Evolutionary conservation across 1,284 basidiomycete genomes (phyloP).

Genomic region (Exobasidium cylindrosporum): DNA sequence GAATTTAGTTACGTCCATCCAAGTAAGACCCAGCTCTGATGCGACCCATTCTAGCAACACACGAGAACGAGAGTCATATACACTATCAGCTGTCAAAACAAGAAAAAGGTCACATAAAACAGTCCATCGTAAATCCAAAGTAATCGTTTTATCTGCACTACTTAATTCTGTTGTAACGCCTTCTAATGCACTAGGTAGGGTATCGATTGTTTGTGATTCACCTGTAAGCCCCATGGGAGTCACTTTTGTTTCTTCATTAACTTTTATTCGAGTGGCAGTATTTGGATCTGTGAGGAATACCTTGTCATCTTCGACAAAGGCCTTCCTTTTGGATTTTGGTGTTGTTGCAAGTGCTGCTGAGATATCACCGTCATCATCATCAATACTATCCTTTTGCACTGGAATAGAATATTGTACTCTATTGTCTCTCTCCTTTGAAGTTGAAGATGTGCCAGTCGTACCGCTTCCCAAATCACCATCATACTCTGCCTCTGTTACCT

Average conservation of each 20-base stretch:
- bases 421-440: neutral
- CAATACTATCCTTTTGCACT: neutral
- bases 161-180: conserved; percentile 52
- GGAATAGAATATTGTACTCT: neutral
- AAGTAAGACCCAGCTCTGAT: conserved; percentile 44
- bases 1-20: conserved; percentile 55
- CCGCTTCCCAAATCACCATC: conserved; percentile 25
- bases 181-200: conserved; percentile 42
- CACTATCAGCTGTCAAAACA: conserved; percentile 52
- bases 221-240: conserved; percentile 34
- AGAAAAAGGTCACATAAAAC: conserved; percentile 54
- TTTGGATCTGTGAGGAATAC: conserved; percentile 41
- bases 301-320: neutral
- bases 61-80: conserved; percentile 53
- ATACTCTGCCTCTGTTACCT: conserved; percentile 11
- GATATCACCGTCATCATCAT: conserved; percentile 5
- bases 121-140: conserved; percentile 54
- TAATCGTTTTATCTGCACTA: conserved; percentile 47
- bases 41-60: conserved; percentile 51
- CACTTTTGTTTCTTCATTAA: conserved; percentile 17
- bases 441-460: neutral
- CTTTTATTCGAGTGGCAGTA: conserved; percentile 40
- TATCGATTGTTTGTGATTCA: conserved; percentile 37
- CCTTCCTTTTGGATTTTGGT: too few species aligned
- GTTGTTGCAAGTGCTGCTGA: neutral